phyloP scores from a whole-genome alignment of 192 early-diverging fungal species.

The Podila verticillata region DNA sequence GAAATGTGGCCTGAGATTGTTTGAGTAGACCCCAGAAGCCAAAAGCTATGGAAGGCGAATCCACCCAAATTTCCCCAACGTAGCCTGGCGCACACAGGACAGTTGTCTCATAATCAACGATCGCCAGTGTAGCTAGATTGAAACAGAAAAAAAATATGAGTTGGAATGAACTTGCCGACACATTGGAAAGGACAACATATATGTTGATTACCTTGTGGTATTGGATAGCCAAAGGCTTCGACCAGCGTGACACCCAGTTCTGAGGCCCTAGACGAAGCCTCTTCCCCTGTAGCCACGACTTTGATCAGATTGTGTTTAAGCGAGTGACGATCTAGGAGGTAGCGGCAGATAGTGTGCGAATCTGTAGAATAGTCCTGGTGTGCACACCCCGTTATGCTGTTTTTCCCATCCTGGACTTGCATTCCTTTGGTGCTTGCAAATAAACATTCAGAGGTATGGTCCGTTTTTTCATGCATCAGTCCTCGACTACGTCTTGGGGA shows the following conservation, averaged over 20 bases:
- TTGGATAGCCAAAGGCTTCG: slow-evolving; percentile 63
- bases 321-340: slow-evolving; percentile 68
- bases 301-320: slow-evolving; percentile 65
- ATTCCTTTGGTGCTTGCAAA: too few relatives aligned
- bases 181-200: not conserved
- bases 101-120: slow-evolving; percentile 83
- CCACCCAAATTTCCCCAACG: slow-evolving; percentile 86
- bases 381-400: too few relatives aligned
- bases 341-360: slow-evolving; percentile 25
- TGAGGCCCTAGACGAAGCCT: slow-evolving; percentile 6
- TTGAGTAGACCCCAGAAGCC: slow-evolving; percentile 81
- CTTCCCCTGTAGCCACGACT: slow-evolving; percentile 56
- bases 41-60: slow-evolving; percentile 70
- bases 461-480: too few relatives aligned
- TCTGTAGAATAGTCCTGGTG: slow-evolving; percentile 12
- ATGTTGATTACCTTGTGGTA: slow-evolving; percentile 55
- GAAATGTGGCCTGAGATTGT: slow-evolving; percentile 75
- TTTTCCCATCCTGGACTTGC: too few relatives aligned
- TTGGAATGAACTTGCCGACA: not conserved
- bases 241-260: slow-evolving; percentile 36
- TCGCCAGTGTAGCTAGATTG: slow-evolving; percentile 65
- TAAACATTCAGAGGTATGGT: too few relatives aligned
- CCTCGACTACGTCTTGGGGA: slow-evolving; percentile 1
- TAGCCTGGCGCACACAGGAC: slow-evolving; percentile 73
- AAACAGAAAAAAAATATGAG: slow-evolving; percentile 1